Evolutionary conservation across 768 basidiomycete species (phyloP), one percentile per base, ranked within the genome.

Genomic region (Leucosporidium scottii): DNA sequence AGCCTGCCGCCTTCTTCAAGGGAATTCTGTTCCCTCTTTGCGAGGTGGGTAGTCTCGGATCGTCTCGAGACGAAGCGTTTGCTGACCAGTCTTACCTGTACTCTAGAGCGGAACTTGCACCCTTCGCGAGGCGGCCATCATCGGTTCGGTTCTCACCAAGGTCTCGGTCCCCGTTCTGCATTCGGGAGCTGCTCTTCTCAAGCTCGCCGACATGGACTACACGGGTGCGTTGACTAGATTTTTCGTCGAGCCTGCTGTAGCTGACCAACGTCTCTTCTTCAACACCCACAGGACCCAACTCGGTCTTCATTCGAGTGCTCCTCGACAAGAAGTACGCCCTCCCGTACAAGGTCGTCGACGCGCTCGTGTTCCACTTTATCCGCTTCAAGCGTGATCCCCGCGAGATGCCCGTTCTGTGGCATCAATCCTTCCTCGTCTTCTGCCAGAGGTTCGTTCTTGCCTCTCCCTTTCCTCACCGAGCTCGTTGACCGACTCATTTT

Each of bases 1-100:
- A 98, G 78, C 96, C 96, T 4, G 89, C 89, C 5, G 94, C 96
- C 1, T 97, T 98, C 78, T 98, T 98, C 83, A 98, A 99, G 78
- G 96, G 94, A 6, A 87, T 99, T 65, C 83, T 99, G 48, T 97
- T 99, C 78, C 96, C 96, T 0, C 82, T 99, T 78, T 83, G 96
- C 68, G 91, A 94, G 76, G 93, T 93, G 75, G 71, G 87, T 76
- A 34, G 18, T 61, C 39, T 36, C 23, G 27, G 59, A 8, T n/a
- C 34, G 4, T 17, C 44, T 27, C 4, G 31, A 47, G 20, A 10
- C 13, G 28, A 55, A 48, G 53, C 27, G 13, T 36, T 17, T 15
- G 23, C 55, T 30, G 30, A 39, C 27, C 9, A 4, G n/a, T 27
- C 13, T 31, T 13, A 2, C 44, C n/a, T 20, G n/a, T 2, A 23